Conservation (phyloP, 495 filamentous ascomycete genomes). For the Talaromyces wortmannii region DNA sequence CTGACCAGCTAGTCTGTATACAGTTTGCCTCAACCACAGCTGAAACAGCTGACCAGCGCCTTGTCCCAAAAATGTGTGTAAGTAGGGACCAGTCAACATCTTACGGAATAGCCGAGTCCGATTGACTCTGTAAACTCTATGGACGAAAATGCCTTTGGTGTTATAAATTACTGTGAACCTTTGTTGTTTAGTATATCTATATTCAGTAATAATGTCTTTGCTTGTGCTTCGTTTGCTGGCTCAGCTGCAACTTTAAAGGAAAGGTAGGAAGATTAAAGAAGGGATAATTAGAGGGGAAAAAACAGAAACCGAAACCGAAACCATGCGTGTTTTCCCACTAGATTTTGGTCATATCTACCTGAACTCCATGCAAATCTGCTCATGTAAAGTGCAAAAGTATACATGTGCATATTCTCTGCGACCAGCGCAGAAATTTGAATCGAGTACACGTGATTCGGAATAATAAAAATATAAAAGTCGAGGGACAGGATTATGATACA, state of each 20-base stretch:
- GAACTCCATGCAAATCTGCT: not conserved
- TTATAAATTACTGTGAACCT: no score
- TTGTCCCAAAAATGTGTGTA: not conserved
- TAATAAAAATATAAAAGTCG: not conserved
- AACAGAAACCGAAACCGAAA: not conserved
- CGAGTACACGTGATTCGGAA: not conserved
- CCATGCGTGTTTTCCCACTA: not conserved
- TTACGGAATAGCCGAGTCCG: no score
- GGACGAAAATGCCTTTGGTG: no score
- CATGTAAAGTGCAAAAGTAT: not conserved
- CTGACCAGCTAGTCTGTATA: not conserved
- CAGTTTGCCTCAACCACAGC: not conserved
- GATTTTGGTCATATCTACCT: not conserved
- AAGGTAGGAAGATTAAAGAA: not conserved
- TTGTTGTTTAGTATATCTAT: no score
- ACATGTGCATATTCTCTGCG: not conserved
- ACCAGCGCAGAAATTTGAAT: not conserved
- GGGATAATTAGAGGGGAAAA: not conserved
- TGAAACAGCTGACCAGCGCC: not conserved
- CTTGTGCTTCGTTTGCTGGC: no score
- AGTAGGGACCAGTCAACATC: no score
- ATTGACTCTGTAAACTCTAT: no score
- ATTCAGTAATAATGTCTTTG: no score
- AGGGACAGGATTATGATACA: not conserved
- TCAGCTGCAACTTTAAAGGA: no score